Evolutionary conservation across 2,329 filamentous ascomycete genomes (phyloP), one percentile per base, ranked within the genome.

Genomic region (Periconia digitata): DNA sequence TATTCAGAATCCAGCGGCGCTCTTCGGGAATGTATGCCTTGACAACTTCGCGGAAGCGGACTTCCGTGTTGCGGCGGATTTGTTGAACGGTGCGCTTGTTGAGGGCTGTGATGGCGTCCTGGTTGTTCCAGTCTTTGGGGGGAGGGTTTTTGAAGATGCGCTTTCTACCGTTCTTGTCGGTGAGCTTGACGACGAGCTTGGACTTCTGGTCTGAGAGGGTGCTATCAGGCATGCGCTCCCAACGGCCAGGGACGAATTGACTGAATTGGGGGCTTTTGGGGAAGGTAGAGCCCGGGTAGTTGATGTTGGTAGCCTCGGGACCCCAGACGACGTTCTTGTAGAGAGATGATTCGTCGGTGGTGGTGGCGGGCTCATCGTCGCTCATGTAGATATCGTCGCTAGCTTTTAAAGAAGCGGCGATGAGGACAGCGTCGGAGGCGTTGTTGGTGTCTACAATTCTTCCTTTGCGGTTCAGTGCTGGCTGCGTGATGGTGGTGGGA

Each of bases 1-100:
- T 50, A 15, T 46, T 47, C 1, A 57, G 40, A 23, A 67, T 63
- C 64, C 64, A 67, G 16, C 37, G 27, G 2, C 62, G 54, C 51
- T 67, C 62, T 16, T 51, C 54, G 8, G 40, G 35, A 2, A 62
- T 40, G 18, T 66, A 67, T 3, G 55, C 50, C 22, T 45, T 45
- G 1, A 66, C 64, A 1, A 58, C 56, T 17, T 51, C 49, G 7
- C 64, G 54, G 49, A 64, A 67, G 1, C 60, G 51, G 1, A 63
- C 55, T 3, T 44, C 40, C 4, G 60, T 67, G 47, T 62, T 61
- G 46, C 62, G 64, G 3, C 62, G 62, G n/a, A 66, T 63, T 44
- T 67, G 62, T 50, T 67, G 62, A 3, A 60, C 59, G 20, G 56
- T 57, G 41, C 62, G 62, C 55, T 67, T 67, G 49, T 66, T 67